Evolutionary conservation across 768 basidiomycete genomes (phyloP).

Genomic region (Tricholoma sp.): DNA sequence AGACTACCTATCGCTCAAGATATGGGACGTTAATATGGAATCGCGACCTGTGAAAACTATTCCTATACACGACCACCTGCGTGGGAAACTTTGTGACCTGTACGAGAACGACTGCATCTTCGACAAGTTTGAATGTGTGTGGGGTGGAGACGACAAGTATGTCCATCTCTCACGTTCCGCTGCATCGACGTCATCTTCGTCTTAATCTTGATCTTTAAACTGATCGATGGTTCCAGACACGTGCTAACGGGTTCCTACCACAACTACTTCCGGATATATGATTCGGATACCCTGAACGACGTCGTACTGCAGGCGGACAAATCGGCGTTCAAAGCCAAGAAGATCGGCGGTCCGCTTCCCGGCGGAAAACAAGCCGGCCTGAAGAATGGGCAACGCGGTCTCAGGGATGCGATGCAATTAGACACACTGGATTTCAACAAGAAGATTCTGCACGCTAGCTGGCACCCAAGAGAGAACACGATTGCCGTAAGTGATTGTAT

Average conservation of each 20-base stretch:
- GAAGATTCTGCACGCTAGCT: slow-evolving; percentile 93
- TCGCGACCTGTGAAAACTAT: slow-evolving; percentile 94
- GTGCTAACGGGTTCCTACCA: slow-evolving; percentile 99
- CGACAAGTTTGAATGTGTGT: slow-evolving; percentile 99
- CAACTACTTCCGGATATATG: slow-evolving; percentile 99
- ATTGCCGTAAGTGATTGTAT: slow-evolving; percentile 69
- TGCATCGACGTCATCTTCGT: slow-evolving; percentile 13
- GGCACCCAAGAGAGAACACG: slow-evolving; percentile 98
- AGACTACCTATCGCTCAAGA: slow-evolving; percentile 96
- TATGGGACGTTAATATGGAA: slow-evolving; percentile 99
- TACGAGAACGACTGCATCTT: slow-evolving; percentile 99
- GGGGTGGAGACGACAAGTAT: slow-evolving; percentile 93
- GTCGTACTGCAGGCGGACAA: slow-evolving; percentile 98
- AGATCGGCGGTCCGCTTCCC: slow-evolving; percentile 84
- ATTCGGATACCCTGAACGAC: slow-evolving; percentile 81
- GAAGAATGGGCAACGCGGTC: slow-evolving; percentile 73
- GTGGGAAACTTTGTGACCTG: slow-evolving; percentile 95
- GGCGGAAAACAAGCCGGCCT: slow-evolving; percentile 50
- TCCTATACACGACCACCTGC: slow-evolving; percentile 95
- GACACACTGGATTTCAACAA: slow-evolving; percentile 92
- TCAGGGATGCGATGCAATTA: slow-evolving; percentile 84
- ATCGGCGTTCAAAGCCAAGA: slow-evolving; percentile 99
- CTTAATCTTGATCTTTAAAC: slow-evolving; percentile 4
- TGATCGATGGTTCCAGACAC: slow-evolving; percentile 51
- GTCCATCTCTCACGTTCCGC: slow-evolving; percentile 29